These are phyloP conservation scores for Pythium utonaiense DNA, from an alignment of 352 stramenopile genomes.

Conservation along the genomic window DNA sequence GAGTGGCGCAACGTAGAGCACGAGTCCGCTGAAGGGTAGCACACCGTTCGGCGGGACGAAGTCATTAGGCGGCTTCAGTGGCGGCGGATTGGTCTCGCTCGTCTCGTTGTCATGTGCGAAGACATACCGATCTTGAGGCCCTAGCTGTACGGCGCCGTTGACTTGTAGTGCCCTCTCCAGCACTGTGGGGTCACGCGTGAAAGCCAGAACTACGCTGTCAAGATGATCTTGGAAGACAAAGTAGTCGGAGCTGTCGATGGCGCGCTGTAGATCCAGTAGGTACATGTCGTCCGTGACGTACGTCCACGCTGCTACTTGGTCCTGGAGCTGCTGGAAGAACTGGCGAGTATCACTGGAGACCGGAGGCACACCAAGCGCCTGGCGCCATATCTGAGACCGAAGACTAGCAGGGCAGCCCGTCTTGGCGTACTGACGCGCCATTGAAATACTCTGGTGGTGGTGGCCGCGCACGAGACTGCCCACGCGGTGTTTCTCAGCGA, in stretches of 20 bases:
- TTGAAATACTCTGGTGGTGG: slow-evolving; percentile 54
- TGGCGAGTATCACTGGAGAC: slow-evolving; percentile 26
- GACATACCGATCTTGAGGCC: neutral
- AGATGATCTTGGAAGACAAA: slow-evolving; percentile 82
- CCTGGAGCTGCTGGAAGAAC: slow-evolving; percentile 50
- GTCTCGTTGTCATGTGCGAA: neutral
- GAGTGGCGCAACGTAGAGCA: slow-evolving; percentile 71
- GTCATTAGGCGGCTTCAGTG: neutral
- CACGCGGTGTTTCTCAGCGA: slow-evolving; percentile 61
- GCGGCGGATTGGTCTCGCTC: neutral
- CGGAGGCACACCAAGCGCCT: slow-evolving; percentile 39
- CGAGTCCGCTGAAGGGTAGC: slow-evolving; percentile 65
- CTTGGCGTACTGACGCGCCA: slow-evolving; percentile 76
- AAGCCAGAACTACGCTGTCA: slow-evolving; percentile 65
- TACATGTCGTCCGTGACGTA: slow-evolving; percentile 81
- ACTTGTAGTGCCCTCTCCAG: slow-evolving; percentile 39
- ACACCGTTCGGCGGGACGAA: slow-evolving; percentile 63
- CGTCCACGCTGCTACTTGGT: slow-evolving; percentile 30
- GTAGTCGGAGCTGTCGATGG: slow-evolving; percentile 72
- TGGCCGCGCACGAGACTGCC: slow-evolving; percentile 51
- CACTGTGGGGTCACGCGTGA: slow-evolving; percentile 58
- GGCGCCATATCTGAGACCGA: slow-evolving; percentile 59
- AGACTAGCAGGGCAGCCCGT: slow-evolving; percentile 61
- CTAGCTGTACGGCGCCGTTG: slow-evolving; percentile 40
- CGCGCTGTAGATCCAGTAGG: slow-evolving; percentile 74